phyloP scores from a whole-genome alignment of 768 basidiomycete species.

The Boletus insuetus region DNA sequence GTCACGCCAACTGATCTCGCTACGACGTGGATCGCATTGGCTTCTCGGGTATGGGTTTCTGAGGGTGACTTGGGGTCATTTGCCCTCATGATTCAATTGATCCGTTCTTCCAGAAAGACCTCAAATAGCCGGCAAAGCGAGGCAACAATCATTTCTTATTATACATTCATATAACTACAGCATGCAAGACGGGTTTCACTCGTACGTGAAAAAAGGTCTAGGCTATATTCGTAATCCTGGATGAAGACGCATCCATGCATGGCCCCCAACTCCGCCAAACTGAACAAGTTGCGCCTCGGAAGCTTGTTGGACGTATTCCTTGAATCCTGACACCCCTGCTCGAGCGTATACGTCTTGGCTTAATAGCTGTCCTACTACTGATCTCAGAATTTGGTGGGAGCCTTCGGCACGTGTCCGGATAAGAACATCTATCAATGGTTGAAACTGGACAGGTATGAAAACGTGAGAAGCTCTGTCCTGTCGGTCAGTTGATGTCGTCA shows the following conservation, averaged over 20 bases:
- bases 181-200: constrained; percentile 5
- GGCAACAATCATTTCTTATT: neutral
- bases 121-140: neutral
- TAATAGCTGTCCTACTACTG: constrained; percentile 36
- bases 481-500: neutral
- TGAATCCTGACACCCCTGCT: constrained; percentile 41
- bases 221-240: constrained; percentile 14
- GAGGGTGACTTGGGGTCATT: constrained; percentile 9
- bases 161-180: constrained; percentile 19
- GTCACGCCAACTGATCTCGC: neutral
- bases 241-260: constrained; percentile 37
- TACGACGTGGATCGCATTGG: neutral
- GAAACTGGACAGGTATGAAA: constrained; percentile 19
- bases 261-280: constrained; percentile 37
- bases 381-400: constrained; percentile 34
- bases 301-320: constrained; percentile 41
- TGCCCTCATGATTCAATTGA: neutral
- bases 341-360: constrained; percentile 33
- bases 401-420: constrained; percentile 33
- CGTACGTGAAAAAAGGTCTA: constrained; percentile 12
- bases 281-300: constrained; percentile 37
- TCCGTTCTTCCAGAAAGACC: neutral
- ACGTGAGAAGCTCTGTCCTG: neutral
- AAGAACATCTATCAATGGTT: constrained; percentile 35
- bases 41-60: neutral